Evolutionary conservation across 1,284 basidiomycete species (phyloP), one percentile per base, ranked within the genome.

Genomic region (Sanguinoderma infundibulare): DNA sequence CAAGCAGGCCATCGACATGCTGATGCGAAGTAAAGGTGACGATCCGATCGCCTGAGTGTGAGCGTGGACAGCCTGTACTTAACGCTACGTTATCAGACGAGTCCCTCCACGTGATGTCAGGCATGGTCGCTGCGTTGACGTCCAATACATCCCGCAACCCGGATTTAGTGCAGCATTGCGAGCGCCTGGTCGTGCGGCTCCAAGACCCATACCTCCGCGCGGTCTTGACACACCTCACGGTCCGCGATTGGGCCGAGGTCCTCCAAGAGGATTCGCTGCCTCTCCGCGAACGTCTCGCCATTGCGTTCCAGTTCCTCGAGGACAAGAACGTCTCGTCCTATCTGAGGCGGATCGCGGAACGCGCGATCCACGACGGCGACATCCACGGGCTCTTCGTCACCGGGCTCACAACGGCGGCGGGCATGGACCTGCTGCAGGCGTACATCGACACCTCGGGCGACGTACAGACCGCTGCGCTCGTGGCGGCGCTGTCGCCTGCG

Each of bases 161-260:
- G 20, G 86, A 89, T 61, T 81, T 81, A 32, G 80, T 82, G 22
- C 83, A 86, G 53, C 87, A 91, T 68, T 90, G 86, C 68, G 85
- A 88, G 64, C 83, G 85, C 2, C 77, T 94, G 36, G 86, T 88
- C 60, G 79, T 87, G 49, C 83, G 87, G 38, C 79, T 95, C 1
- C 88, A 95, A 67, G 92, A 96, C 72, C 93, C 94, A 0, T 96
- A 96, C 74, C 85, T 96, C 60, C 87, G 94, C 14, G 90, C 88
- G 15, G 87, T 96, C 77, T 80, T 96, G 40, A 90, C 89, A 1
- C 87, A 92, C 59, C 82, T 96, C 6, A 89, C 87, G 0, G 82
- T 89, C 14, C 66, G 65, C 14, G 90, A 94, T 66, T 96, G 94
- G 95, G 82, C 85, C 10, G 89, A 93, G 53, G 88, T 96, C 10